phyloP scores from a whole-genome alignment of 129 eudicot species.

The Glebionis coronaria region DNA sequence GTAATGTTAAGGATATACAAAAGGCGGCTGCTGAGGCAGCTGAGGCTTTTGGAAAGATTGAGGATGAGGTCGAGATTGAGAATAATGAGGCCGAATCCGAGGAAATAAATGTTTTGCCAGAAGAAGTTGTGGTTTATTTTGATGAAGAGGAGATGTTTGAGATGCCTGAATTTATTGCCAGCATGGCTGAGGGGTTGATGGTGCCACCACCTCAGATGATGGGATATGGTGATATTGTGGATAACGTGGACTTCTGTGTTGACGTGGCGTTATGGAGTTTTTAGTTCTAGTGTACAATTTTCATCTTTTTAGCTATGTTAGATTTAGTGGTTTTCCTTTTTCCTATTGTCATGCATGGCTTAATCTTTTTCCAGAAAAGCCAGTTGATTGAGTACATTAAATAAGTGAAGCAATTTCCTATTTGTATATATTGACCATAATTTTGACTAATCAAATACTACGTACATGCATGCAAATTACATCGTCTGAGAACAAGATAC shows the following conservation, averaged over 20 bases:
- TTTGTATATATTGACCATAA: not conserved
- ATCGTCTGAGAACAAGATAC: no score
- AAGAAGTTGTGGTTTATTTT: conserved; percentile 26
- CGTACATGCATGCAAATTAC: not conserved
- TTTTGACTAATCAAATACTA: not conserved
- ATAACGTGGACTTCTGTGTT: conserved; percentile 37
- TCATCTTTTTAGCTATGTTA: not conserved
- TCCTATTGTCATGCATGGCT: not conserved
- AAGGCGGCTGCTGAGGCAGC: conserved; percentile 78
- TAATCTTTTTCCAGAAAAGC: conserved; percentile 3
- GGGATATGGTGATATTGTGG: conserved; percentile 14
- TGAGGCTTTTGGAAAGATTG: conserved; percentile 45
- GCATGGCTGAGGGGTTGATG: conserved; percentile 74
- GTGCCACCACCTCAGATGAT: conserved; percentile 49
- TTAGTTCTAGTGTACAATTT: conserved; percentile 15
- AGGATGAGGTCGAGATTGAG: not conserved
- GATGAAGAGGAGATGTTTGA: conserved; percentile 63
- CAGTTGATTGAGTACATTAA: not conserved
- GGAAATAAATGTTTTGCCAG: conserved; percentile 21
- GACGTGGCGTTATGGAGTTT: conserved; percentile 53
- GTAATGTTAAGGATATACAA: conserved; percentile 53
- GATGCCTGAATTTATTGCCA: conserved; percentile 46
- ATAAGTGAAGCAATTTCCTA: not conserved
- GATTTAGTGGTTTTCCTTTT: not conserved
- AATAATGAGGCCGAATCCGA: not conserved